These are phyloP conservation scores for Beauveria sp. DNA, from an alignment of 2,329 filamentous ascomycete genomes.

Conservation along the genomic window DNA sequence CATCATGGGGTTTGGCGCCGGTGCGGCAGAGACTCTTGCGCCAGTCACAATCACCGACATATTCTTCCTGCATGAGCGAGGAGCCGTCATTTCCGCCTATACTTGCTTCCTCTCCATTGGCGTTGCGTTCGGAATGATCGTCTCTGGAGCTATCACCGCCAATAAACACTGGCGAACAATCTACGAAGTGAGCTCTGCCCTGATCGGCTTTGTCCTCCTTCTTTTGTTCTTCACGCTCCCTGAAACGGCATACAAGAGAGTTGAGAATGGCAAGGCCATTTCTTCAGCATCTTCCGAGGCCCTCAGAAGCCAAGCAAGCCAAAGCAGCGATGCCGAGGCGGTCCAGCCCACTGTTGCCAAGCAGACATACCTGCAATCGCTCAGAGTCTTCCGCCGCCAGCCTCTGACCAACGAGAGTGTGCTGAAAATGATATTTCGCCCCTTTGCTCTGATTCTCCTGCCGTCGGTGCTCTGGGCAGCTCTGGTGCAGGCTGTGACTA, in stretches of 20 bases:
- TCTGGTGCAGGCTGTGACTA: constrained; percentile 45
- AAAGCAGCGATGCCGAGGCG: constrained; percentile 13
- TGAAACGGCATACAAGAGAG: constrained; percentile 42
- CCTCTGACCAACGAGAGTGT: constrained; percentile 39
- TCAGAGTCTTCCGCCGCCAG: constrained; percentile 32
- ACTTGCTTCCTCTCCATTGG: constrained; percentile 34
- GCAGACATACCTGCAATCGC: constrained; percentile 24
- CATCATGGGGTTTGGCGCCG: constrained; percentile 45
- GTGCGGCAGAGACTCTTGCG: constrained; percentile 43
- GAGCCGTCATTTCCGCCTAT: constrained; percentile 41
- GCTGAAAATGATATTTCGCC: constrained; percentile 40
- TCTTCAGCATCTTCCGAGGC: constrained; percentile 12
- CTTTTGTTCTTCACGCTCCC: constrained; percentile 46
- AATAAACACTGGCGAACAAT: constrained; percentile 41
- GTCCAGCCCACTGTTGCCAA: constrained; percentile 16
- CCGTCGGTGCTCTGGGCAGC: constrained; percentile 49
- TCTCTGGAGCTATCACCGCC: constrained; percentile 42
- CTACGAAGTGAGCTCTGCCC: constrained; percentile 42
- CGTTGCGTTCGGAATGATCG: constrained; percentile 34
- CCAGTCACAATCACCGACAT: constrained; percentile 47
- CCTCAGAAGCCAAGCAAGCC: neutral
- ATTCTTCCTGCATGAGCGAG: constrained; percentile 51
- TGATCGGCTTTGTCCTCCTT: constrained; percentile 40
- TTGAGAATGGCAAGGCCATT: constrained; percentile 13
- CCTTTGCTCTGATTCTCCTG: constrained; percentile 40